Evolutionary conservation across 192 early-diverging fungal species (phyloP), one percentile per base, ranked within the genome.

Genomic region (Coemansia sp.): DNA sequence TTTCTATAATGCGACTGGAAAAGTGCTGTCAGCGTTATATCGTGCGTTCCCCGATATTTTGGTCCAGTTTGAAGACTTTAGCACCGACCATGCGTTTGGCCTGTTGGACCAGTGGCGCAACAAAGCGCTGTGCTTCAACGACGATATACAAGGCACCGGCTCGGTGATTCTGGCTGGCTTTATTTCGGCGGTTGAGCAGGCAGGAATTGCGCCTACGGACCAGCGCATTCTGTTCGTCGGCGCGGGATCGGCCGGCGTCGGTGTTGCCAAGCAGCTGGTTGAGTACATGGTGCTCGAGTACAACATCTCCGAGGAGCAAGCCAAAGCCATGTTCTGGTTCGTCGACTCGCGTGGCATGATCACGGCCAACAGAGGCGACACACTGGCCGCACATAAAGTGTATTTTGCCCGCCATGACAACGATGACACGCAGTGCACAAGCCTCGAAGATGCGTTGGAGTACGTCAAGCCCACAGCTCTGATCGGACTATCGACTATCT

Each of bases 11-110:
- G 92, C 89, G 24, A 81, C 95, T 17, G 90, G 92, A 63, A 79
- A 82, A 44, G 88, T 96, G 21, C 84, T 98, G 64, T 58, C 71
- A 24, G 84, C 88, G 4, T 68, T 98, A 5, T 84, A 84, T 46
- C 52, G 58, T 1, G 85, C 87, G 14, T 95, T 91, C 80, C 93
- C 93, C 11, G 71, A 85, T 25, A 64, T 95, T 61, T 82, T 98
- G 21, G 87, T 98, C 48, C 96, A 98, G 78, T 97, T 96, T 59
- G 96, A 98, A 74, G 96, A 98, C 68, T 98, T 94, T 68, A 92
- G 92, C 18, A 89, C 91, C 4, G 93, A 95, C 68, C 93, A 96
- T 56, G 91, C 95, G 7, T 95, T 96, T 74, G 88, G 84, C 17
- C 73, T 93, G 46, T 72, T 98, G 37, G 84, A 87, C 21, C 84